phyloP scores from a whole-genome alignment of 176 grass and related monocot genomes.

The Triticum urartu region DNA sequence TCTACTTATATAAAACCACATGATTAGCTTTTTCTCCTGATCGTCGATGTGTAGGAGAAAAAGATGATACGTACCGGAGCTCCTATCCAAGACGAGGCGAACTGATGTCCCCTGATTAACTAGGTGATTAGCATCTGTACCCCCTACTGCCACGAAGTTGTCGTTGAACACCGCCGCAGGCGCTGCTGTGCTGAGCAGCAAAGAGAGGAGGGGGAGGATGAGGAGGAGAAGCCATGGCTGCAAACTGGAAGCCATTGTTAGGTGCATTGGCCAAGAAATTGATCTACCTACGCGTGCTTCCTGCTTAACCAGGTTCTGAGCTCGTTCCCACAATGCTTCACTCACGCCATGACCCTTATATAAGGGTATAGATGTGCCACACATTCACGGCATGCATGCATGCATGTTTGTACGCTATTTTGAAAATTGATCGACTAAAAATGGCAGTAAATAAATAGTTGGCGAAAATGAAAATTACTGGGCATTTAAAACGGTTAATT shows the following conservation, averaged over 20 bases:
- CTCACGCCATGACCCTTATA: neutral
- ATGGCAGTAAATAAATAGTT: neutral
- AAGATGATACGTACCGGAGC: slow-evolving; percentile 35
- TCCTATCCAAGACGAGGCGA: slow-evolving; percentile 55
- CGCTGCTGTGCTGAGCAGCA: neutral
- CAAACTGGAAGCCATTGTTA: neutral
- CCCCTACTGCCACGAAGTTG: slow-evolving; percentile 54
- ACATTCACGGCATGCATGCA: neutral
- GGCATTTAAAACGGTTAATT: neutral
- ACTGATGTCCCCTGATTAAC: slow-evolving; percentile 32
- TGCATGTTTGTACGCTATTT: neutral
- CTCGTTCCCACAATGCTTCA: neutral
- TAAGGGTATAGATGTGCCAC: neutral
- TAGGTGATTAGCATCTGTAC: slow-evolving; percentile 41
- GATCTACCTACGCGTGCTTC: neutral
- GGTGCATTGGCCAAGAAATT: neutral
- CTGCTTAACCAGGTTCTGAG: neutral
- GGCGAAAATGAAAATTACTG: neutral
- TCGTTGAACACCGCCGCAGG: slow-evolving; percentile 37
- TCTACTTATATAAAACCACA: too few relatives aligned
- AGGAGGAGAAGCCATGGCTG: neutral
- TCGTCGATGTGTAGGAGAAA: neutral
- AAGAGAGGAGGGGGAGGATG: neutral
- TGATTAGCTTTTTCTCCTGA: neutral
- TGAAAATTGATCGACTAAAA: neutral